phyloP scores from a whole-genome alignment of 2,329 filamentous ascomycete genomes.

The Trichophyton benhamiae region DNA sequence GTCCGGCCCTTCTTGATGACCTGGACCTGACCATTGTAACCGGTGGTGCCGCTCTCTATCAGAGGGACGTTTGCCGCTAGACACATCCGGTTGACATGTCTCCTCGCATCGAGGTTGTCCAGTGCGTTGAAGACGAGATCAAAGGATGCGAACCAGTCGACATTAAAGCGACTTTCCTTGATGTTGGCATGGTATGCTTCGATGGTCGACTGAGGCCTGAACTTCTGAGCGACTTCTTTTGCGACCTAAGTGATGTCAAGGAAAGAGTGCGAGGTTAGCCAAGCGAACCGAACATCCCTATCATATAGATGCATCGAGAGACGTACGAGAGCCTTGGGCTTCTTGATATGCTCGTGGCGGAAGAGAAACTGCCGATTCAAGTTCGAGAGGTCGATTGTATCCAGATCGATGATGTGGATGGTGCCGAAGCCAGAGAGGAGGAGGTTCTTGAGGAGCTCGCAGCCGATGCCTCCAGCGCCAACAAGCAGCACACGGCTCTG shows the following conservation, averaged over 20 bases:
- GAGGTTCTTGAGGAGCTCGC: conserved; percentile 93
- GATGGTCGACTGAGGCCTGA: conserved; percentile 80
- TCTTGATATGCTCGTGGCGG: conserved; percentile 93
- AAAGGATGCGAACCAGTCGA: conserved; percentile 78
- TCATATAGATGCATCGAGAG: neutral
- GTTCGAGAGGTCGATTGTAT: conserved; percentile 96
- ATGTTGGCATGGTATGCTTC: conserved; percentile 89
- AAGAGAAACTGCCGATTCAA: conserved; percentile 97
- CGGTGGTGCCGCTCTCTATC: conserved; percentile 92
- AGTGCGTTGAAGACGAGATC: conserved; percentile 88
- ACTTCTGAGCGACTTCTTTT: conserved; percentile 77
- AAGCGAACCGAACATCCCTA: neutral
- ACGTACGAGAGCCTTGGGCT: conserved; percentile 78
- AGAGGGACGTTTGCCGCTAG: conserved; percentile 78
- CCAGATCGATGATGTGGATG: conserved; percentile 88
- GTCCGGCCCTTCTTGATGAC: conserved; percentile 81
- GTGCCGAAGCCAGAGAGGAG: conserved; percentile 84
- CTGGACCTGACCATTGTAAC: conserved; percentile 95
- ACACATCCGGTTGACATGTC: conserved; percentile 97
- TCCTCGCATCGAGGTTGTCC: conserved; percentile 84
- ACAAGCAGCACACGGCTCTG: conserved; percentile 86
- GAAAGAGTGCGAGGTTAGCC: conserved; percentile 16
- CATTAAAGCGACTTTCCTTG: conserved; percentile 74
- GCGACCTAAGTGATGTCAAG: conserved; percentile 51
- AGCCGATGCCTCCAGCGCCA: conserved; percentile 92